phyloP scores from a whole-genome alignment of 768 basidiomycete genomes.

The Lentinus brumalis region DNA sequence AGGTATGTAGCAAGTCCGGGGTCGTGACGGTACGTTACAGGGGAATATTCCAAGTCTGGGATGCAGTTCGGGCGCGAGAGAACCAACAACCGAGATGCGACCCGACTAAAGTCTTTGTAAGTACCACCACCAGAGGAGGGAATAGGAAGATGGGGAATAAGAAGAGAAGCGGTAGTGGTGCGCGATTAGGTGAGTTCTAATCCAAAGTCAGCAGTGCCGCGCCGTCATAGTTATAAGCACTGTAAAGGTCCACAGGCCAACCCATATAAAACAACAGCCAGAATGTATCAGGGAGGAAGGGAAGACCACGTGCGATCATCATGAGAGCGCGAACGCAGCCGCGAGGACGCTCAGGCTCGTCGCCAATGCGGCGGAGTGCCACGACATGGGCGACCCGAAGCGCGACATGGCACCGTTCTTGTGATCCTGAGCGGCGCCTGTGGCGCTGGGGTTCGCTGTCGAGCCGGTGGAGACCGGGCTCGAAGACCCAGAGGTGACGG shows the following conservation, averaged over 20 bases:
- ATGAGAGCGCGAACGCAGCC: constrained; percentile 16
- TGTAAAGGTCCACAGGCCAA: constrained; percentile 9
- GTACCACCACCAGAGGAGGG: not conserved
- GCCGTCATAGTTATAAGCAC: constrained; percentile 1
- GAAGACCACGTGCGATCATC: not conserved
- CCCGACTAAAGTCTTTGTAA: not conserved
- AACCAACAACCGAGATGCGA: no score
- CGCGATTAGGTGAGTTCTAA: constrained; percentile 8
- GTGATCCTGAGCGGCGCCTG: not conserved
- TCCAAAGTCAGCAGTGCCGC: not conserved
- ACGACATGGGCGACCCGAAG: not conserved
- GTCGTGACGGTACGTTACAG: not conserved
- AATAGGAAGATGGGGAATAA: not conserved
- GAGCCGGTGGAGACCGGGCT: not conserved
- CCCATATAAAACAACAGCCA: not conserved
- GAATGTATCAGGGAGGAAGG: not conserved
- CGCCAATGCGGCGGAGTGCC: constrained; percentile 3
- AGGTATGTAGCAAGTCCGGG: not conserved
- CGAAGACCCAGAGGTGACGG: not conserved
- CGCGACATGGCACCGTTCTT: not conserved
- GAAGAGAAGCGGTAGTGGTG: not conserved
- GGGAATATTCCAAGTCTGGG: no score
- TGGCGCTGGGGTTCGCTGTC: not conserved
- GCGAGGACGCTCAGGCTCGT: constrained; percentile 3
- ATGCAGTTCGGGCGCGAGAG: no score